Evolutionary conservation across 805 yeast genomes (phyloP).

Genomic region (Kazachstania bromeliacearum): DNA sequence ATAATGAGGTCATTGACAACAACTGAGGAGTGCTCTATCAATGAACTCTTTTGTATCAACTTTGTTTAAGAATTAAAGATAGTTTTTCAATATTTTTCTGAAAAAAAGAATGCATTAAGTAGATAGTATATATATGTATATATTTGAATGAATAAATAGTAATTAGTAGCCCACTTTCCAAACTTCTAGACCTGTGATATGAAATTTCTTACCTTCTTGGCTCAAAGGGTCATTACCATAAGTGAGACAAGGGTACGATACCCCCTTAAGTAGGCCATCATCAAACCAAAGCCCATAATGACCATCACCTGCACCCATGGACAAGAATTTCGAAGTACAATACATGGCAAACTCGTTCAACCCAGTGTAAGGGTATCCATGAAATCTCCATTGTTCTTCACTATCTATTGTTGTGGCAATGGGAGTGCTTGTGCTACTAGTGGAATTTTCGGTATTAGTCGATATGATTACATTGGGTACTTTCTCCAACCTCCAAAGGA

Average conservation of each 20-base stretch:
- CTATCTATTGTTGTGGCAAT: conserved; percentile 6
- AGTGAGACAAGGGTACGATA: conserved; percentile 67
- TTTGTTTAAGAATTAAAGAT: no score
- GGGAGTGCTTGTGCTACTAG: not conserved
- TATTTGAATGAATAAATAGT: no score
- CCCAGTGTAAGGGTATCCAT: conserved; percentile 84
- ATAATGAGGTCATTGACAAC: conserved; percentile 7
- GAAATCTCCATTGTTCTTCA: conserved; percentile 38
- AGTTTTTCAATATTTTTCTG: no score
- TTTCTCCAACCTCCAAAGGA: conserved; percentile 69
- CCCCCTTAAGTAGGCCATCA: conserved; percentile 63
- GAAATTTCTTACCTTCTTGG: conserved; percentile 52
- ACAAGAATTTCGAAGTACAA: conserved; percentile 65
- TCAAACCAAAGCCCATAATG: conserved; percentile 89
- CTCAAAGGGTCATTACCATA: conserved; percentile 82
- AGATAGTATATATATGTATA: no score
- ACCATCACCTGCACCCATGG: conserved; percentile 89
- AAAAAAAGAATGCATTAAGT: no score
- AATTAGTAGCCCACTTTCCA: conserved; percentile 89
- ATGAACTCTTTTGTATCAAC: no score
- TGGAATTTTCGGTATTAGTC: conserved; percentile 5
- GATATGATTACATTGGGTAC: conserved; percentile 15
- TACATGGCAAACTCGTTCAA: conserved; percentile 76
- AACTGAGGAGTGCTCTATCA: no score
- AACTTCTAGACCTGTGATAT: conserved; percentile 67